Base-by-base conservation (phyloP, 176 grass and related monocot species). In the barley (Hordeum vulgare) region DNA sequence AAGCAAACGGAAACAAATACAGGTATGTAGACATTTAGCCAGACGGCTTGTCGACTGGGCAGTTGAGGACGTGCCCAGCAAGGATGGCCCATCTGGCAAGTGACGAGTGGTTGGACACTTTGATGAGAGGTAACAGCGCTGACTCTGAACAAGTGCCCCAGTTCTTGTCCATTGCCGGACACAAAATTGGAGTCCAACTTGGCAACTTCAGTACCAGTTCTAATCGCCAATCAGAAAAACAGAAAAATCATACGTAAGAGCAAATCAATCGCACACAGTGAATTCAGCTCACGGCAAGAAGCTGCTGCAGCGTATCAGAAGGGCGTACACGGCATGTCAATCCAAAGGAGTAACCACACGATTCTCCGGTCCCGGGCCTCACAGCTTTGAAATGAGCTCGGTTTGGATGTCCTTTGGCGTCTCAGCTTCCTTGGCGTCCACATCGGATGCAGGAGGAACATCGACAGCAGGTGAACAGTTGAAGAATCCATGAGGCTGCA, bases 401-500 rank as follows among this genome's bases (percentile, higher is more conserved):
- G 85, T 85, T 45, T 94, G 91, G 65, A 91, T 94, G 77, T 82
- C 68, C 85, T 99, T 99, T 8, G 97, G 77, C 21, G 86, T 83
- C 17, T 89, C 84, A 56, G 51, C 85, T 65, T 99, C 97, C 89
- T 99, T 99, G 37, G 84, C 63, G 12, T 94, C 88, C 97, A 8
- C 78, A 53, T 96, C 97, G 34, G 82, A 86, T 8, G 85, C 80
- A 1, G 93, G 97, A 76, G 97, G 89, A 78, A 99, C 97, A 54
- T 99, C 97, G 11, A 99, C 89, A 0, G 97, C 91, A 20, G 97
- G 89, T 15, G 97, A 99, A 60, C 97, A 94, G 85, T 99, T 99
- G 93, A 99, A 99, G 93, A 99, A 99, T 75, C 97, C 97, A 40
- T 99, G 93, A 1, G 97, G 97, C 97, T 99, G 91, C 41, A 92